Percentiles rank a stretch among this genome's conserved stretches.
These are phyloP conservation scores for Pachysandra terminalis DNA, from an alignment of 164 flowering plant species.

Conservation along the genomic window DNA sequence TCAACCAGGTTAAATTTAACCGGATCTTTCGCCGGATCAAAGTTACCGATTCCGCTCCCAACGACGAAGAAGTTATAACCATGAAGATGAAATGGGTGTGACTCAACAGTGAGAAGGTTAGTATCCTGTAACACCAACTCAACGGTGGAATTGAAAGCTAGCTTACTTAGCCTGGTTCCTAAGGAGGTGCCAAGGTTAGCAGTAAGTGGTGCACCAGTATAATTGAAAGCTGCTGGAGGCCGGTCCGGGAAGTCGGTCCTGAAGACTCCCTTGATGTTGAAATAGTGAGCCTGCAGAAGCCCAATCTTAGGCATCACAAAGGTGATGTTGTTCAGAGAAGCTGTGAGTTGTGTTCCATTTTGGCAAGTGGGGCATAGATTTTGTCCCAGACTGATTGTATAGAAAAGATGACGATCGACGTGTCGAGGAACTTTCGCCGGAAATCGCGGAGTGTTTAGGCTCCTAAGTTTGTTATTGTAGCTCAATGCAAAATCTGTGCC, in stretches of 20 bases:
- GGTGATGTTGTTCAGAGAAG: constrained; percentile 29
- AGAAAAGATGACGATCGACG: constrained; percentile 23
- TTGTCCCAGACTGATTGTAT: constrained; percentile 24
- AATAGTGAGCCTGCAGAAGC: constrained; percentile 26
- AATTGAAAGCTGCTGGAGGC: too few relatives aligned
- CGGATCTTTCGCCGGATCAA: constrained; percentile 24
- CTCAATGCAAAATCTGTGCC: constrained; percentile 18
- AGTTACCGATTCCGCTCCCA: constrained; percentile 29
- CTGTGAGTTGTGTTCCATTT: constrained; percentile 22
- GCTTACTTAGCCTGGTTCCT: constrained; percentile 19
- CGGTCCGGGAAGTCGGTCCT: too few relatives aligned
- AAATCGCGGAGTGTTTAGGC: too few relatives aligned
- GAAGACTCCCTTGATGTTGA: constrained; percentile 17
- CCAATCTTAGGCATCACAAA: constrained; percentile 23
- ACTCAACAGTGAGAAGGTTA: constrained; percentile 24
- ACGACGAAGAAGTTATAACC: constrained; percentile 33
- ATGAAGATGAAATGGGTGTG: constrained; percentile 33
- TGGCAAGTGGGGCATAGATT: constrained; percentile 21
- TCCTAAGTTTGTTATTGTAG: constrained; percentile 19
- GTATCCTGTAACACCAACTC: constrained; percentile 30
- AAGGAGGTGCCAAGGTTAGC: too few relatives aligned
- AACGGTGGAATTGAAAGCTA: constrained; percentile 20
- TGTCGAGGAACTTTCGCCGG: too few relatives aligned
- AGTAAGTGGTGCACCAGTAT: too few relatives aligned
- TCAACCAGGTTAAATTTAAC: constrained; percentile 27